Evolutionary conservation across 106 monocot species (phyloP).

Genomic region (Allium fistulosum): DNA sequence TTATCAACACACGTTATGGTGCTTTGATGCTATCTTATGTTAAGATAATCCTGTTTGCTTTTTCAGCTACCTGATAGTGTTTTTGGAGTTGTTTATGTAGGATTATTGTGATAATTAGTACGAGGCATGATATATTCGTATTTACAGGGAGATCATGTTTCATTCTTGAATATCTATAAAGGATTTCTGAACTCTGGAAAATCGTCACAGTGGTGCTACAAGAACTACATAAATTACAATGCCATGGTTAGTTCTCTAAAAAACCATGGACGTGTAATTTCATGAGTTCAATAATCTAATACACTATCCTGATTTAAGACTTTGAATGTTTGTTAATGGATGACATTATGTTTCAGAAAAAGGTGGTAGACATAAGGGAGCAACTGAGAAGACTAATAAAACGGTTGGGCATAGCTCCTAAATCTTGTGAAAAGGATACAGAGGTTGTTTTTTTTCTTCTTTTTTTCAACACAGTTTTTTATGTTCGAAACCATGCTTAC

Average conservation of each 20-base stretch:
- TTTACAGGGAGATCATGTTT: slow-evolving; percentile 89
- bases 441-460: slow-evolving; percentile 28
- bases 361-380: slow-evolving; percentile 81
- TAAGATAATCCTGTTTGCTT: too few relatives aligned
- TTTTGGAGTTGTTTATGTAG: too few relatives aligned
- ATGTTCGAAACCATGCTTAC: too few relatives aligned
- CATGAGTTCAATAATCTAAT: too few relatives aligned
- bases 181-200: slow-evolving; percentile 82
- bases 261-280: background rate
- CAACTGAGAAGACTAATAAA: slow-evolving; percentile 69
- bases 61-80: too few relatives aligned
- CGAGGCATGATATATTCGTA: too few relatives aligned
- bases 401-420: slow-evolving; percentile 59
- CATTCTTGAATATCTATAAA: slow-evolving; percentile 83
- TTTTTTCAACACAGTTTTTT: too few relatives aligned
- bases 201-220: slow-evolving; percentile 94
- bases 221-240: slow-evolving; percentile 90
- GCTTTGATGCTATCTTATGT: too few relatives aligned
- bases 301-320: too few relatives aligned
- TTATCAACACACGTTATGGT: too few relatives aligned
- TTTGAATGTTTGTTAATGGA: background rate
- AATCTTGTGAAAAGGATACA: slow-evolving; percentile 81
- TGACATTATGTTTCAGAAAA: slow-evolving; percentile 60
- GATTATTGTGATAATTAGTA: too few relatives aligned
- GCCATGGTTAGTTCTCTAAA: slow-evolving; percentile 46